Evolutionary conservation across 805 yeast genomes (phyloP), one percentile per base, ranked within the genome.

Genomic region (Brettanomyces sp.): DNA sequence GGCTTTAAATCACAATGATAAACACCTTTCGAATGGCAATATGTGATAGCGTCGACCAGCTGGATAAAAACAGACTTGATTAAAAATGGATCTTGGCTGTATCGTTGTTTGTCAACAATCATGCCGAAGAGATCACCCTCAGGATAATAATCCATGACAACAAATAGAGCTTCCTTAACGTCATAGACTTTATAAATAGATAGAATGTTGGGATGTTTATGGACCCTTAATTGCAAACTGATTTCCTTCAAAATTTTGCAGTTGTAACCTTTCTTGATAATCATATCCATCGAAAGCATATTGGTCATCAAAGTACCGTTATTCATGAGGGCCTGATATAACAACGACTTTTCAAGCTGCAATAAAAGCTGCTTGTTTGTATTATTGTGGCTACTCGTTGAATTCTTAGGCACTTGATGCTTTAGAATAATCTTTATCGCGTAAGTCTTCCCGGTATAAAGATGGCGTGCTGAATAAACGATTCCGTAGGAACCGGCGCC

Each of bases 1-100:
- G 99, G 99, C 68, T 93, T 93, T 52, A 90, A 78, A 65, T 90
- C 98, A 59, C 97, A 85, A 62, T 90, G 98, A 61, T 81, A 91
- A 35, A 91, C 79, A n/a, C 85, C 82, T 50, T 76, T 77, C 2
- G 82, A 72, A 63, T 91, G 97, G 57, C 95, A 85, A 66, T 82
- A 85, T 50, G 79, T 77, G 45, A 90, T 74, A 3, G 90, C 96
- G 50, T 89, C 85, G 39, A 91, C 70, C 62, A 93, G 74, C 65
- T 93, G 97, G 38, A 74, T 57, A 56, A 85, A 83, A 52, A 75
- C 82, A 49, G 70, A 72, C 59, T 77, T 80, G 58, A 75, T 73
- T 49, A 68, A 59, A 13, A 56, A 57, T 5, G 78, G 79, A 49
- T 77, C 75, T 39, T 73, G 66, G 45, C 68, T 64, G 53, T 86